Base-by-base conservation (phyloP, 768 basidiomycete species). In the Mrakia frigida region DNA sequence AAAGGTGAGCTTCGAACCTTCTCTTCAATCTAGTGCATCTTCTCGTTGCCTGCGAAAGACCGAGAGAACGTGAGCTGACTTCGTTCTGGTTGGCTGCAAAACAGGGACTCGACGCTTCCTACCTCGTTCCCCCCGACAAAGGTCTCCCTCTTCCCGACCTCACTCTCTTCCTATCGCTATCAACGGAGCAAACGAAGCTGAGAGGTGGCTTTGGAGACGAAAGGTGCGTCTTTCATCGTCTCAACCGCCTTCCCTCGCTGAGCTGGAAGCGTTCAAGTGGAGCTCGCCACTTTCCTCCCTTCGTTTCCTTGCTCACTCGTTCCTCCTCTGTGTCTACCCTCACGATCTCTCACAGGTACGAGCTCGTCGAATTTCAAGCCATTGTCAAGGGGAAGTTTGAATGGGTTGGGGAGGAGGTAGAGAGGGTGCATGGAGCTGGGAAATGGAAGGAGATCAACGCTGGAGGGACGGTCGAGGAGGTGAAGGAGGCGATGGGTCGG, bases 91-190 rank as follows among this genome's bases (percentile, higher is more conserved):
- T 28, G 3, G 31, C 46, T 50, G 46, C 46, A 50, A 41, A 50
- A 50, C 79, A 86, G 85, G 84, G 86, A 50, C 87, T 96, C 69
- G 85, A 90, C 0, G 91, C 90, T 79, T 86, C 88, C 23, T 99
- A 93, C 92, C 96, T 94, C 82, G 87, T 88, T 69, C 85, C 89
- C 0, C 94, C 95, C 6, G 96, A 99, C 79, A 84, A 89, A n/a
- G 88, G 88, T 11, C 89, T 99, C 25, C 97, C 95, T 14, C 87
- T 90, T 0, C 96, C 96, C 0, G 97, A 98, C 82, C 83, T 96
- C 53, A 90, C 90, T 0, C 80, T 98, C 61, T 97, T 96, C 85
- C 89, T 99, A 77, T 89, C 94, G 79, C 87, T 98, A 77, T 84
- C 89, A 0, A 90, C 92, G 0, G 89, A 89, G 56, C 84, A 86